Base-by-base conservation (phyloP, 106 monocot species). In the Gastrodia elata region DNA sequence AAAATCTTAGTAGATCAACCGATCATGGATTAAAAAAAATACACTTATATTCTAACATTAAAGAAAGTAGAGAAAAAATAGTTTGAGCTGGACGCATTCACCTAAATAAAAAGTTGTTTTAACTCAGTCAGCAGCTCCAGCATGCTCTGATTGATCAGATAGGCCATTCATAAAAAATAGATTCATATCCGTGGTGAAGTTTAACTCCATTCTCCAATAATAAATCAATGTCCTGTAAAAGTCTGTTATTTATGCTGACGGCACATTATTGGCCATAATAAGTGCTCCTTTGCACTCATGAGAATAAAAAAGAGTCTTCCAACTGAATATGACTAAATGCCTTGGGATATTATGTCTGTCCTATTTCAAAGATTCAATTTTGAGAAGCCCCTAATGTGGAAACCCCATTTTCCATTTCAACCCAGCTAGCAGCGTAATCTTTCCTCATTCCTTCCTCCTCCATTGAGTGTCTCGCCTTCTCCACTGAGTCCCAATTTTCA, bases 401-500 rank as follows among this genome's bases (percentile, higher is more conserved):
- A 18, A 83, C 68, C 25, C 44, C 15, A 64, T 80, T 71, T 59
- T 84, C 74, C 70, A 86, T 39, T 64, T 81, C 81, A 64, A 88
- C 72, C 80, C 80, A 87, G 56, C 87, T 91, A 41, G 67, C 30
- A 73, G 77, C 85, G 30, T 34, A 68, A 32, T 83, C 85, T 73
- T 91, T 91, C 61, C 65, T 91, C 41, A 82, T 55, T 36, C 71
- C 75, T 55, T 79, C 59, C 55, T 77, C 78, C 55, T 73, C 77
- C 87, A 91, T 88, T 18, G 77, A 40, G 8, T 42, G 56, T 26
- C 91, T 81, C 38, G 85, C 55, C 44, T 83, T 85, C 38, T 81
- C 81, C 8, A 81, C 85, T 39, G 68, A 76, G 0, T 75, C 70
- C 87, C 91, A 88, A 6, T 9, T 75, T 32, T 81, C 83, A 77